Evolutionary conservation across 768 basidiomycete genomes (phyloP), one percentile per base, ranked within the genome.

Genomic region (Paxillus ammoniavirescens): DNA sequence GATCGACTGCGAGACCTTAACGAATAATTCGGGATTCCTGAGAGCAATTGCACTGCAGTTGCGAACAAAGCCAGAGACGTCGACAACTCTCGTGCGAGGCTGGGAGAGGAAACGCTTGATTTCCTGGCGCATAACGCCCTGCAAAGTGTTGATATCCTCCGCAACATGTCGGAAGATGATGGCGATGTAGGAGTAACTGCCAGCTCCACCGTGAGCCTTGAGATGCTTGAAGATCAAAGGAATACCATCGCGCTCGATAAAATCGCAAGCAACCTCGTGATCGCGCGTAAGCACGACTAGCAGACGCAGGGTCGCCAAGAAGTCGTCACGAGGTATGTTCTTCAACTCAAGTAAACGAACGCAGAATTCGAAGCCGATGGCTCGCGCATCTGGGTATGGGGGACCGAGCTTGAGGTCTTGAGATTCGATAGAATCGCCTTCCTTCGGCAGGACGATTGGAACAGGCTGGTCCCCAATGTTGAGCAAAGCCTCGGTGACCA

Each of bases 111-210:
- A 93, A 2, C 86, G 81, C 61, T 84, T 88, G 63, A 98, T 80
- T 54, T 92, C 88, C 57, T 89, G 85, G 21, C 82, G 82, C 84
- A 99, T 94, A 60, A 91, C 77, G 9, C 74, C 75, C 52, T 82
- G 79, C 41, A 98, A 67, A 8, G 78, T 80, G 2, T 72, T 65
- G 2, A 77, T 62, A 58, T 94, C 91, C 71, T 99, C 97, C 46
- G 95, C 82, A 49, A 92, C 72, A 65, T 99, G 97, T 7, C 97
- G 87, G n/a, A 98, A 75, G 56, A 98, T 89, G 62, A 88, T 89
- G 40, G 86, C 84, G 50, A 93, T 81, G 67, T 93, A 92, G 0
- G 89, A 84, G 43, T 92, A 91, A 58, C 86, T 87, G 17, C 88
- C 86, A 28, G 76, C 69, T 14, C 85, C 78, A 0, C 83, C 74